Base-by-base conservation (phyloP, 257 asterid species). In the Solanum stenotomum region DNA sequence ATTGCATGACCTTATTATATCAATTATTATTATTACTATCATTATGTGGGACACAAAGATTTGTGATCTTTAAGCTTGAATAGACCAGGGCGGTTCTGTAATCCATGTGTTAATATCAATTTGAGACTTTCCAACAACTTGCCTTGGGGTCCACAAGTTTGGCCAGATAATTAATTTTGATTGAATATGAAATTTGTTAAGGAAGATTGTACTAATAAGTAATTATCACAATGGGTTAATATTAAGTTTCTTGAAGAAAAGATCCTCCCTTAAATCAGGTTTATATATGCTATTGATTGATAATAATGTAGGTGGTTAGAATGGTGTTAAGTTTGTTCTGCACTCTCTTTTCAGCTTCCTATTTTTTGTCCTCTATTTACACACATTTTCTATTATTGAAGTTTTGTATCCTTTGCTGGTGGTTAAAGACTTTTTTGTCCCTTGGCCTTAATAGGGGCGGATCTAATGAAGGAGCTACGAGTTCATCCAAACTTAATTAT, bases 81-180 rank as follows among this genome's bases (percentile, higher is more conserved):
- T 85, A 85, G 87, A 83, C 93, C 87, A 72, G 33, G 79, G 83
- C 31, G 85, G 65, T 33, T 29, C 71, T 67, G 87, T 82, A 72
- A 77, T 85, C 70, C 91, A 84, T 79, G 89, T 90, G 86, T 88
- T 89, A 77, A n/a, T 90, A 34, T 85, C 77, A 34, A 67, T 20
- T 67, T 86, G 65, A 72, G 70, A 29, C 68, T 59, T 86, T 85
- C 67, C 83, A 84, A 37, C 37, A 63, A 81, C 89, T 87, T 78
- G 87, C 87, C 74, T 88, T 65, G 93, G 93, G 93, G 89, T n/a
- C 92, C 94, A 91, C 93, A 75, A 68, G 76, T 88, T 88, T 91
- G 88, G 90, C 88, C 85, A 72, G 85, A 81, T 67, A 40, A 83
- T 74, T 25, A 44, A 79, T 46, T 46, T 44, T 81, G 85, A 52